These are phyloP conservation scores for Ganoderma boninense DNA, from an alignment of 1,284 basidiomycete genomes.

Conservation along the genomic window DNA sequence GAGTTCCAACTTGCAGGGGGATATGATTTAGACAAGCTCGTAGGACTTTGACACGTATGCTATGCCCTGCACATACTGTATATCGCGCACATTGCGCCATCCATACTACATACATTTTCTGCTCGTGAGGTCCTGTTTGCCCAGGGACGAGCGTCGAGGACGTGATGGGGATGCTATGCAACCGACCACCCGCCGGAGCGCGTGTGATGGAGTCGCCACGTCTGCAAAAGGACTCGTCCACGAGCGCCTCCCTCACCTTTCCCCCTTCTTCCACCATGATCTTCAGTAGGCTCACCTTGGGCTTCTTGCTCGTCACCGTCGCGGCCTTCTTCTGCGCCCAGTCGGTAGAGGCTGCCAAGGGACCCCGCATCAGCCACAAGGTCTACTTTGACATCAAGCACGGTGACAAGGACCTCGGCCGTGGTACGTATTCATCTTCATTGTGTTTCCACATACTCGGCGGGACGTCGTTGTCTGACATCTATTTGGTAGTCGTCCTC, in stretches of 20 bases:
- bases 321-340: conserved; percentile 75
- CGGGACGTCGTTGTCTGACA: conserved; percentile 18
- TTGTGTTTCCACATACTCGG: background rate
- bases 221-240: conserved; percentile 23
- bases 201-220: conserved; percentile 28
- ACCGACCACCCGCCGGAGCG: background rate
- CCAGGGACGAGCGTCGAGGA: background rate
- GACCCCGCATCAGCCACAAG: conserved; percentile 89
- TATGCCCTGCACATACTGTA: background rate
- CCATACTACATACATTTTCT: background rate
- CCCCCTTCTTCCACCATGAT: conserved; percentile 42
- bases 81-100: background rate
- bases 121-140: background rate
- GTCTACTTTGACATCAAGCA: conserved; percentile 96
- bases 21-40: conserved; percentile 73
- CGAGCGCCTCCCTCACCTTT: conserved; percentile 19
- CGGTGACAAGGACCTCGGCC: conserved; percentile 84
- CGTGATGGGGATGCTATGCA: conserved; percentile 1
- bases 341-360: conserved; percentile 77
- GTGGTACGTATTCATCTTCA: conserved; percentile 63
- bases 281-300: conserved; percentile 68
- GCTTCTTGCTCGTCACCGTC: conserved; percentile 69
- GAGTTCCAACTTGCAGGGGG: conserved; percentile 88
- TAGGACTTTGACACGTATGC: conserved; percentile 28
- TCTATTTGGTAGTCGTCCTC: conserved; percentile 66